Base-by-base conservation (phyloP, 2,329 filamentous ascomycete species). In the Aspergillus viridinutans region DNA sequence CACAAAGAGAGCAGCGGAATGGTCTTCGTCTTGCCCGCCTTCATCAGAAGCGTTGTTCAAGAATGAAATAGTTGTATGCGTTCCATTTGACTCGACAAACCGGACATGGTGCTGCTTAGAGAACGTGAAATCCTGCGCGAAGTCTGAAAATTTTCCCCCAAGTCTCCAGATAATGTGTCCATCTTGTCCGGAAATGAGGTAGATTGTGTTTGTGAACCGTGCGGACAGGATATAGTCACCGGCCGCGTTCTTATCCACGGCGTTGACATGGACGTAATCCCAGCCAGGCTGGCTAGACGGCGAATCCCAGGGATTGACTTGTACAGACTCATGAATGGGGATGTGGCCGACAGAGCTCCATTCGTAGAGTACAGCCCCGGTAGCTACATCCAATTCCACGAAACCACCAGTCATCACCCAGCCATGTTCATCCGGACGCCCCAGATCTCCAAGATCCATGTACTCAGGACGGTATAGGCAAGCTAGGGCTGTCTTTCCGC, bases 171-270 rank as follows among this genome's bases (percentile, higher is more conserved):
- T 59, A 40, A 77, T 68, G 25, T 61, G 58, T 8, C 74, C 72
- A 49, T 75, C 68, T 7, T 67, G 50, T 1, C 74, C 72, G 1
- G 71, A 75, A 17, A 78, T 70, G 43, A 71, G 65, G 58, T 76
- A 77, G 45, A 78, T 65, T 3, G 69, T 68, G 61, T 70, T 69
- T 4, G 72, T 72, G 60, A 73, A 72, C 6, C 76, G 70, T 6
- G 71, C 64, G 1, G 75, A 77, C 8, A 77, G 60, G 9, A 77
- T 61, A 49, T 74, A 77, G 58, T 78, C 72, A 1, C 75, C 76
- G 1, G 67, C 65, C 17, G 57, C 56, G 52, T 74, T 73, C 61
- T 76, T 76, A 51, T 76, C 74, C 29, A 76, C 68, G 0, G 74
- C 67, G 61, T 78, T 78, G 49, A 74, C 66, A 52, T 78, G 76